phyloP scores from a whole-genome alignment of 768 basidiomycete species.

The Phylloporus sp. region DNA sequence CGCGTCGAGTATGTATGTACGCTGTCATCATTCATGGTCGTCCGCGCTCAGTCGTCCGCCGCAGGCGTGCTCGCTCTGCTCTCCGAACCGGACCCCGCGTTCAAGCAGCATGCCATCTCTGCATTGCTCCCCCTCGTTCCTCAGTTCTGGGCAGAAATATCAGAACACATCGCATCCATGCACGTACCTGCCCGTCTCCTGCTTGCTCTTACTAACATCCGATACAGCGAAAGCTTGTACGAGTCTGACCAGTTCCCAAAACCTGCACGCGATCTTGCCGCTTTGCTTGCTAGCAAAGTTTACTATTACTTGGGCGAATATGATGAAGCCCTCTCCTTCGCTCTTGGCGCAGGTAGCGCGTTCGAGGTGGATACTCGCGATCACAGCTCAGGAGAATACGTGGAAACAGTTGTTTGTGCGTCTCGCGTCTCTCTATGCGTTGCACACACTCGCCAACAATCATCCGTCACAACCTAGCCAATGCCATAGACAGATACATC shows the following conservation, averaged over 20 bases:
- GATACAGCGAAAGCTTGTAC: constrained; percentile 78
- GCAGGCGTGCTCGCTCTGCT: constrained; percentile 91
- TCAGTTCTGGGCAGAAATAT: constrained; percentile 98
- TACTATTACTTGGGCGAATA: constrained; percentile 96
- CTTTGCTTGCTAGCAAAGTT: constrained; percentile 93
- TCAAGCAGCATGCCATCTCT: constrained; percentile 89
- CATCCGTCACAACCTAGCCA: constrained; percentile 51
- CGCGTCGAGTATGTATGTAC: constrained; percentile 31
- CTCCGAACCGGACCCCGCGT: constrained; percentile 78
- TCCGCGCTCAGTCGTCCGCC: constrained; percentile 72
- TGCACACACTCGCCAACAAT: neutral
- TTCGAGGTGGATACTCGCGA: constrained; percentile 73
- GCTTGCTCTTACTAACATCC: constrained; percentile 7
- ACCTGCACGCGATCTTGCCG: constrained; percentile 76
- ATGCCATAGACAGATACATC: constrained; percentile 94
- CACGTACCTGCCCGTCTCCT: constrained; percentile 38
- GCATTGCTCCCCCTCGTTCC: constrained; percentile 81
- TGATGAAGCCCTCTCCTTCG: constrained; percentile 93
- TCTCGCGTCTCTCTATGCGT: constrained; percentile 18
- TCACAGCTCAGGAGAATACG: constrained; percentile 75
- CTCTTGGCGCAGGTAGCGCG: constrained; percentile 82
- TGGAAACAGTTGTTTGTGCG: constrained; percentile 93
- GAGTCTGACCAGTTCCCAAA: constrained; percentile 76
- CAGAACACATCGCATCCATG: constrained; percentile 90
- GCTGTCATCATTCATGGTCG: constrained; percentile 42